Evolutionary conservation across 1,139 yeast species (phyloP), one percentile per base, ranked within the genome.

Genomic region (Debaryomyces subglobosus): DNA sequence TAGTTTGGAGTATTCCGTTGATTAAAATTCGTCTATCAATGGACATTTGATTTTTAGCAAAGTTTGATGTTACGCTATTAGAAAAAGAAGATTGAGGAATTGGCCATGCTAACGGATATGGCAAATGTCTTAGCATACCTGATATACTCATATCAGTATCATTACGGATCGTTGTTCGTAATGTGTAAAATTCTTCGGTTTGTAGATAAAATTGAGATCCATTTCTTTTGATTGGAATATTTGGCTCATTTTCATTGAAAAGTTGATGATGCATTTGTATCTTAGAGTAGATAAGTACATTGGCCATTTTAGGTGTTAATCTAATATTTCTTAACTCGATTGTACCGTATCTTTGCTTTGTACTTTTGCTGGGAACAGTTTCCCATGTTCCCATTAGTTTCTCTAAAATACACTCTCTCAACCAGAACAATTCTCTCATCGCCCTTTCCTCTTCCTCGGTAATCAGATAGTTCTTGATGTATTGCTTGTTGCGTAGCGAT

Each of bases 361-460:
- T 56, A 48, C 51, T 52, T 8, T 41, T 40, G 12, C 48, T 48
- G 20, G 60, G 58, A 2, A 52, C 52, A 13, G 75, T 68, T 15
- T 56, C 61, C 98, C 98, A 92, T 1, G 65, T 56, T 1, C 96
- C 97, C 3, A 67, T 63, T 12, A 94, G 58, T 25, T 74, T 72
- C 39, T 77, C 75, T 47, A 94, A 68, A 2, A 94, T 63, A 48
- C 77, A 74, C 49, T 86, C 84, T 48, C 96, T 71, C 49, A 87
- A 78, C 99, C 99, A 94, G 64, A 91, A 94, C 5, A 81, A 69
- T 53, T 84, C 84, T 50, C 82, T 76, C 67, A 83, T 77, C 39
- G 55, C 63, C 54, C 68, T 74, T 49, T 79, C 88, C 49, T 78
- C 85, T 57, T 67, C 78, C 3, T 79, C 82, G 0, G 82, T 70